These are phyloP conservation scores for Pythium phragmitis DNA, from an alignment of 352 stramenopile species.

Conservation along the genomic window DNA sequence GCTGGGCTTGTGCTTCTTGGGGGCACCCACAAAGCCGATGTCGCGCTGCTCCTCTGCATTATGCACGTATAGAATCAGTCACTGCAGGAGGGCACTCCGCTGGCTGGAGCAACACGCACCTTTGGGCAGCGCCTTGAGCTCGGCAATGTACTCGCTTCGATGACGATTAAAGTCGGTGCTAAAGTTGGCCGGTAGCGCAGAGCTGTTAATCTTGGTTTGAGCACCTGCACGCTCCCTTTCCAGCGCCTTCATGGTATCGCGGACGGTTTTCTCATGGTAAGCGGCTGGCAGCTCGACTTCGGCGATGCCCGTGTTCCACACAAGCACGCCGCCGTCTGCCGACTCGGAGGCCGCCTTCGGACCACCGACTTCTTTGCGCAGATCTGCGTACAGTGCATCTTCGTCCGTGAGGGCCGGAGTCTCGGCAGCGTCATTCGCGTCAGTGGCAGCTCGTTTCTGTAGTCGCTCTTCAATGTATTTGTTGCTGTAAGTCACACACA, in stretches of 20 bases:
- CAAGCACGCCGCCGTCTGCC: constrained; percentile 61
- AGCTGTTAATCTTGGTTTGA: constrained; percentile 40
- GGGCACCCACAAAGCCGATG: constrained; percentile 56
- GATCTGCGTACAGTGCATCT: constrained; percentile 66
- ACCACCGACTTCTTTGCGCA: constrained; percentile 42
- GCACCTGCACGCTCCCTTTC: constrained; percentile 27
- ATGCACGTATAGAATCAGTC: not conserved
- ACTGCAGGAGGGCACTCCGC: not conserved
- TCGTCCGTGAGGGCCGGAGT: constrained; percentile 39
- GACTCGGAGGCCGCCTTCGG: constrained; percentile 30
- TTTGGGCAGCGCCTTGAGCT: constrained; percentile 68
- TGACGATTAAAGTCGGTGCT: constrained; percentile 81
- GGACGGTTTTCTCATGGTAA: constrained; percentile 52
- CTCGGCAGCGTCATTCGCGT: constrained; percentile 15
- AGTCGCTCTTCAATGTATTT: constrained; percentile 82
- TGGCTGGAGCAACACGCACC: constrained; percentile 28
- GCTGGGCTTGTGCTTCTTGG: constrained; percentile 59
- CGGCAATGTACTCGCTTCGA: constrained; percentile 54
- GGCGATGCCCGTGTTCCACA: constrained; percentile 77
- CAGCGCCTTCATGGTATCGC: constrained; percentile 50
- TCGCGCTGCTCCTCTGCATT: constrained; percentile 66
- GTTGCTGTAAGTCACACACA: constrained; percentile 37
- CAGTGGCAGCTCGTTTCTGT: constrained; percentile 38
- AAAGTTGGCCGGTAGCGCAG: constrained; percentile 67
- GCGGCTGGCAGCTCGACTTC: constrained; percentile 68